These are phyloP conservation scores for Amanita pallidorosea DNA, from an alignment of 768 basidiomycete genomes.

Conservation along the genomic window DNA sequence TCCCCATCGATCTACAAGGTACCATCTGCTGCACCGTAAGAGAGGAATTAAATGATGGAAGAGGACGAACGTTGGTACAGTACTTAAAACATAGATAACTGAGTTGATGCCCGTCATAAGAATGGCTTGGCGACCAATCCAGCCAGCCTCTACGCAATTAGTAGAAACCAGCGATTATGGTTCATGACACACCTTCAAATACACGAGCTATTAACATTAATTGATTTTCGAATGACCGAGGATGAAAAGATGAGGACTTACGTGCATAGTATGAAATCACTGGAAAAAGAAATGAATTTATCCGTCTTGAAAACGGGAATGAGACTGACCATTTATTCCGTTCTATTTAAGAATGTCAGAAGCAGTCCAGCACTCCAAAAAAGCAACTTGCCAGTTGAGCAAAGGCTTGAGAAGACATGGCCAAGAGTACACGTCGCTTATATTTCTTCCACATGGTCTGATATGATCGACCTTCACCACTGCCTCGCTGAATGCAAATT, in stretches of 20 bases:
- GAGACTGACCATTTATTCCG: conserved; percentile 75
- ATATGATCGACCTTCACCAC: conserved; percentile 71
- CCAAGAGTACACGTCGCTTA: conserved; percentile 78
- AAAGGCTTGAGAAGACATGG: conserved; percentile 93
- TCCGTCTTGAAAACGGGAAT: conserved; percentile 5
- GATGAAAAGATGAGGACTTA: conserved; percentile 27
- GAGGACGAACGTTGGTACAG: conserved; percentile 70
- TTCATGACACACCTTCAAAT: conserved; percentile 61
- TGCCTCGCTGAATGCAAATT: conserved; percentile 42
- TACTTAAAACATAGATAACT: conserved; percentile 68
- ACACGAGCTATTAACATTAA: conserved; percentile 50
- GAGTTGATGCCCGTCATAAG: conserved; percentile 95
- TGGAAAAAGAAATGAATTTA: conserved; percentile 15
- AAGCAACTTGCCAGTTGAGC: conserved; percentile 70
- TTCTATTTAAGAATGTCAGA: conserved; percentile 40
- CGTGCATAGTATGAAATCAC: conserved; percentile 94
- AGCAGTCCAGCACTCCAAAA: background rate
- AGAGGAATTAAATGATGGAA: conserved; percentile 5
- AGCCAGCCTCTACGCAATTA: conserved; percentile 67
- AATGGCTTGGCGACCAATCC: conserved; percentile 88
- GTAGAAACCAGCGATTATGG: conserved; percentile 4
- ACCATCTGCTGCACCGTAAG: conserved; percentile 52
- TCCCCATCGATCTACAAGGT: conserved; percentile 87
- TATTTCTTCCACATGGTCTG: conserved; percentile 79
- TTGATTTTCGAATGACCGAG: background rate